Evolutionary conservation across 352 stramenopile genomes (phyloP), one percentile per base, ranked within the genome.

Genomic region (Phytophthora foliorum): DNA sequence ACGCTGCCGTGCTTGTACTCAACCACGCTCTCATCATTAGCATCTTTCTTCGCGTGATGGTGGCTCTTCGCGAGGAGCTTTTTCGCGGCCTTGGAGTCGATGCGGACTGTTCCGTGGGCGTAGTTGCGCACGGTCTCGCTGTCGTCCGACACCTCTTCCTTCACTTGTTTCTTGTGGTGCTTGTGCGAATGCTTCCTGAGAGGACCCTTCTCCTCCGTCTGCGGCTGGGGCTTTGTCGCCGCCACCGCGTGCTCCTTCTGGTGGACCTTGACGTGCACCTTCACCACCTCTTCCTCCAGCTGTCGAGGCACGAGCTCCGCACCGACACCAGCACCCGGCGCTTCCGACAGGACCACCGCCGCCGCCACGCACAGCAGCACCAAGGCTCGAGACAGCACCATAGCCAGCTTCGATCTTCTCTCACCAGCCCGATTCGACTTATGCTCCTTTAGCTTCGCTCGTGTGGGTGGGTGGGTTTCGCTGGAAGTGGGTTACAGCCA

Each of bases 1-100:
- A 90, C 81, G 16, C 63, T 75, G 42, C 81, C 84, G 45, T 86
- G 80, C 1, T 80, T 57, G 72, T 90, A 90, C 57, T 82, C 73
- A 41, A 78, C 67, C 42, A 85, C 72, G 44, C 72, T 68, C 54
- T 92, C 72, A 34, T 80, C 74, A 50, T 74, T 22, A 19, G 42
- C 31, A 21, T 52, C 58, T 46, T 77, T 71, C 19, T 55, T 54
- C 19, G 39, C 17, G 8, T 71, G 19, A 24, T 70, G 53, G 21
- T 68, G 45, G 17, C 46, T 29, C 32, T 71, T 80, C 19, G 27
- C 57, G 21, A 68, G 22, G 54, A 74, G 63, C 54, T 82, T n/a
- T n/a, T n/a, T 78, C 45, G 69, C 65, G 36, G 27, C 42, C 34
- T 71, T 58, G 21, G 50, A 36, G 31, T 72, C 39, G 29, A 80